These are phyloP conservation scores for Tetratostichococcus sp. DNA, from an alignment of 139 green algal genomes.

Conservation along the genomic window DNA sequence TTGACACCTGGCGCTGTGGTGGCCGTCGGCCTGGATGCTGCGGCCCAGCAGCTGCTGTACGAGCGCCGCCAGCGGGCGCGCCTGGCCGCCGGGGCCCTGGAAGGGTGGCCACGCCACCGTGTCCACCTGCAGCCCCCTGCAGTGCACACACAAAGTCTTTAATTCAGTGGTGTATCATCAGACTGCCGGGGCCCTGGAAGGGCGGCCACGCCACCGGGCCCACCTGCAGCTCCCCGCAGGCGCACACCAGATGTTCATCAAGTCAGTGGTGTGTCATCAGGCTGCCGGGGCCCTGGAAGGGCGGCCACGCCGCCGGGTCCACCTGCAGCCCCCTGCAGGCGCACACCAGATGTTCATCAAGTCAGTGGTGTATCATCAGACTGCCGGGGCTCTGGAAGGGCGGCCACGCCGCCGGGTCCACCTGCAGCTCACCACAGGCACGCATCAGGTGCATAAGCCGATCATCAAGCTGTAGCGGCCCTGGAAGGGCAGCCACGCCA, in stretches of 20 bases:
- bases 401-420: conserved; percentile 14
- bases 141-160: too few relatives aligned
- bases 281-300: conserved; percentile 17
- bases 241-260: too few relatives aligned
- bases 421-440: background rate
- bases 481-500: conserved; percentile 21
- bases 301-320: conserved; percentile 15
- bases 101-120: conserved; percentile 20
- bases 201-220: conserved; percentile 12
- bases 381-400: conserved; percentile 15
- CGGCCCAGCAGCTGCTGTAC: conserved; percentile 15
- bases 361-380: too few relatives aligned
- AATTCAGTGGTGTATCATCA: too few relatives aligned
- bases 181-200: conserved; percentile 15
- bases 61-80: conserved; percentile 13
- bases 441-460: too few relatives aligned
- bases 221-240: background rate
- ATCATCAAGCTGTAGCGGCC: background rate
- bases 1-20: background rate
- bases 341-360: too few relatives aligned
- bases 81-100: conserved; percentile 17
- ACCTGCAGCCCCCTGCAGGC: background rate
- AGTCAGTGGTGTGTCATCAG: too few relatives aligned
- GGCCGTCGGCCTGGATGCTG: conserved; percentile 14
- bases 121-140: conserved; percentile 1